Evolutionary conservation across 2,329 filamentous ascomycete species (phyloP).

Genomic region (Lasiodiplodia sp.): DNA sequence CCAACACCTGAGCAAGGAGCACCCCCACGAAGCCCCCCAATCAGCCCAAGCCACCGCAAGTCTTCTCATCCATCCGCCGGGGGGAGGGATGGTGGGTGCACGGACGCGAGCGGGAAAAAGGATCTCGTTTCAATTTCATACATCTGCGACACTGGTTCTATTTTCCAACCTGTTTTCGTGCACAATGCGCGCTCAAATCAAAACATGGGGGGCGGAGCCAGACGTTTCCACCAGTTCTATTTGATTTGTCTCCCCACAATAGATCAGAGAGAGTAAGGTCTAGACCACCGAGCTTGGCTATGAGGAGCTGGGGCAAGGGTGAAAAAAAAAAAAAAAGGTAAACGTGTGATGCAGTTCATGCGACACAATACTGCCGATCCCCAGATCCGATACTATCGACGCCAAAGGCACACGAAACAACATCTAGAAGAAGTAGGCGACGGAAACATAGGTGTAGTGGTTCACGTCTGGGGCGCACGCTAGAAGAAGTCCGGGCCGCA

Average conservation of each 20-base stretch:
- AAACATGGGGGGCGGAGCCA: neutral
- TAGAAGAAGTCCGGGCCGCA: neutral
- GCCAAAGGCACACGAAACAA: neutral
- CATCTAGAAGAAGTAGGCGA: neutral
- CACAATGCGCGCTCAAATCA: neutral
- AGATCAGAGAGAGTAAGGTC: no score
- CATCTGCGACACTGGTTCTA: slow-evolving; percentile 1
- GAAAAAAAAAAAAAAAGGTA: no score
- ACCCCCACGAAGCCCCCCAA: neutral
- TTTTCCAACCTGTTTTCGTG: neutral
- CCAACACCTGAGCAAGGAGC: neutral
- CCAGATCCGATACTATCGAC: no score
- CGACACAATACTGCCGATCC: no score
- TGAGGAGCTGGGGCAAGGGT: no score
- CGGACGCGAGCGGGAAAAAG: neutral
- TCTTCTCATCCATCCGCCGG: neutral
- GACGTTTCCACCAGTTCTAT: no score
- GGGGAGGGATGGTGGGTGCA: neutral
- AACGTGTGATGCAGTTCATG: no score
- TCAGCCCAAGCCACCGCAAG: neutral
- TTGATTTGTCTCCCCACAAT: no score
- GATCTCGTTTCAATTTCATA: neutral
- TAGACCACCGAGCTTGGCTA: no score
- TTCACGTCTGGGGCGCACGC: neutral
- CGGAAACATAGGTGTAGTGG: neutral